phyloP scores from a whole-genome alignment of 352 stramenopile genomes.

The Phytophthora pini region DNA sequence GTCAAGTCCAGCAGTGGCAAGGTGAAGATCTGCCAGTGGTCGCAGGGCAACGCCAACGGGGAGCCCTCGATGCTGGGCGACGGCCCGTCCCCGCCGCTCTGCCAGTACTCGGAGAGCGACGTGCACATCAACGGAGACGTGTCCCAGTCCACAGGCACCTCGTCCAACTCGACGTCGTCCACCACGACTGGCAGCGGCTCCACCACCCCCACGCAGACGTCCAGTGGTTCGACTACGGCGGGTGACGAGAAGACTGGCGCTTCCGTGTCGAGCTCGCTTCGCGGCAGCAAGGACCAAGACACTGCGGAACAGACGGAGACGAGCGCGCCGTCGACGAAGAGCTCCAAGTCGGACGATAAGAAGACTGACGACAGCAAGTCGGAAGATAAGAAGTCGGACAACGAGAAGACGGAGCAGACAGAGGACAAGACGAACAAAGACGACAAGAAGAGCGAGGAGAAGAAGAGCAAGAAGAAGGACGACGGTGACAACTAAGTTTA shows the following conservation, averaged over 20 bases:
- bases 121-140: conserved; percentile 34
- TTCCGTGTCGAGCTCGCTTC: conserved; percentile 3
- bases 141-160: background rate
- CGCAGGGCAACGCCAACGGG: conserved; percentile 22
- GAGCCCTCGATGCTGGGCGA: conserved; percentile 37
- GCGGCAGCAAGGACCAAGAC: conserved; percentile 3
- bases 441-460: background rate
- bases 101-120: conserved; percentile 26
- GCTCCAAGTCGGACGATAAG: background rate
- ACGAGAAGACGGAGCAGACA: conserved; percentile 3
- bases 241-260: conserved; percentile 2
- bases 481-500: conserved; percentile 1
- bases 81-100: conserved; percentile 22
- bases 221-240: conserved; percentile 3
- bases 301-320: background rate
- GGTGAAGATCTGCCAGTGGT: conserved; percentile 34
- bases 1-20: conserved; percentile 25
- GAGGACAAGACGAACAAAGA: background rate
- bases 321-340: background rate
- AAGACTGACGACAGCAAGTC: background rate
- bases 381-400: background rate
- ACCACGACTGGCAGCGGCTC: no score
- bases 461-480: conserved; percentile 1
- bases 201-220: background rate
- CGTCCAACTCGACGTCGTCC: no score